phyloP scores from a whole-genome alignment of 306 rosid species.

The Trichosanthes cucumerina region DNA sequence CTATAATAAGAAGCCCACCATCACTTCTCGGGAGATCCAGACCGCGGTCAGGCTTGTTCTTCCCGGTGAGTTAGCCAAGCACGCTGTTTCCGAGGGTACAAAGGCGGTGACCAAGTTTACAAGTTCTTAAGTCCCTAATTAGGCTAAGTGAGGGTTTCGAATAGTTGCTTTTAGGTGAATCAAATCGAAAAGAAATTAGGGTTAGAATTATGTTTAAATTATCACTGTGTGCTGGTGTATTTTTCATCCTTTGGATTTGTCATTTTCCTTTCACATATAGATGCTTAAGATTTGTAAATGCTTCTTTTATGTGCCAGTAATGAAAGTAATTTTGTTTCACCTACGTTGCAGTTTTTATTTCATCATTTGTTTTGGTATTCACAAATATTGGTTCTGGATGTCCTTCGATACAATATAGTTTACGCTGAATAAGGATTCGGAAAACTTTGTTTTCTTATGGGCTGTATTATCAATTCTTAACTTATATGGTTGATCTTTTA shows the following conservation, averaged over 20 bases:
- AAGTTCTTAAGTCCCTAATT: conserved; percentile 24
- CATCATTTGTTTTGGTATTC: background rate
- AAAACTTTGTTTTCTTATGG: background rate
- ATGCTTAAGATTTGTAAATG: background rate
- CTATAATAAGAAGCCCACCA: conserved; percentile 66
- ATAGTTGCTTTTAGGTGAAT: background rate
- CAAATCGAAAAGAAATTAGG: background rate
- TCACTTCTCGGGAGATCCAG: conserved; percentile 71
- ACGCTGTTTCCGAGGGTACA: conserved; percentile 73
- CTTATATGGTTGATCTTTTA: background rate
- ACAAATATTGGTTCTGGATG: too few species aligned
- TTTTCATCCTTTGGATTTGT: background rate
- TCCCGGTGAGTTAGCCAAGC: conserved; percentile 74
- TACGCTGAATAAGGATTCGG: background rate
- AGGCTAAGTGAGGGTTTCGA: background rate
- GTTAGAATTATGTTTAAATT: background rate
- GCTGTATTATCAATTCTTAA: too few species aligned
- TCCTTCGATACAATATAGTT: too few species aligned
- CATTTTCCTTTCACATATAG: background rate
- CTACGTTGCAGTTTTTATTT: background rate
- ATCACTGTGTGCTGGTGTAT: background rate
- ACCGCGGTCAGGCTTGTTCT: conserved; percentile 65
- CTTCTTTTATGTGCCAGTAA: background rate
- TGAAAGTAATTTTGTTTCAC: background rate
- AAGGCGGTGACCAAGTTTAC: conserved; percentile 71